phyloP scores from a whole-genome alignment of 2,329 filamentous ascomycete genomes.

The Thelonectria blattea region DNA sequence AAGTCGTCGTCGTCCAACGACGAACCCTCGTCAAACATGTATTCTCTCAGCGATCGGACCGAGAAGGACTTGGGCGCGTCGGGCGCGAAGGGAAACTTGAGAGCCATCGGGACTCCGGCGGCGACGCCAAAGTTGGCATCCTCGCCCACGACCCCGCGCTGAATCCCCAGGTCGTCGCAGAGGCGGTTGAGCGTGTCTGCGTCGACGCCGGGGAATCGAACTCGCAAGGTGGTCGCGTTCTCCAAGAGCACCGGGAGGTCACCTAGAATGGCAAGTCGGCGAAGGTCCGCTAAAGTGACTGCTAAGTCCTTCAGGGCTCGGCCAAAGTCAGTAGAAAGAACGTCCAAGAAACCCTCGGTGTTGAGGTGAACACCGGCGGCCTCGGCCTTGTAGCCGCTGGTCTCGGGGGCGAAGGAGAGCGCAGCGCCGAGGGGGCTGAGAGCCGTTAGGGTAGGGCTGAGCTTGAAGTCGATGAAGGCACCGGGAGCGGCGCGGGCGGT shows the following conservation, averaged over 20 bases:
- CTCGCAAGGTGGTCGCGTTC: conserved; percentile 69
- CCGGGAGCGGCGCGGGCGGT: conserved; percentile 67
- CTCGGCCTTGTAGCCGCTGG: conserved; percentile 52
- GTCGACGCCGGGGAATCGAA: conserved; percentile 92
- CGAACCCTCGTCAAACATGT: conserved; percentile 48
- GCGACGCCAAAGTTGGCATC: conserved; percentile 74
- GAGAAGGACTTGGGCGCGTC: conserved; percentile 50
- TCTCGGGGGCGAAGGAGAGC: conserved; percentile 53
- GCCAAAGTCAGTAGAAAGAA: conserved; percentile 86
- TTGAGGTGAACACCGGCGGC: conserved; percentile 69
- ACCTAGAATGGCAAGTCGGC: conserved; percentile 76
- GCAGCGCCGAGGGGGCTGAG: conserved; percentile 72
- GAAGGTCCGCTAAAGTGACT: conserved; percentile 79
- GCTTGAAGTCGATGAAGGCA: conserved; percentile 84
- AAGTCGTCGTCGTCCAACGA: conserved; percentile 45
- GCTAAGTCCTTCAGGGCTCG: conserved; percentile 84
- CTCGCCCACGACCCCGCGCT: conserved; percentile 78
- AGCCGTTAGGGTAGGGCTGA: conserved; percentile 89
- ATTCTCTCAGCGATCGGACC: conserved; percentile 50
- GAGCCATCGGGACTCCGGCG: conserved; percentile 72
- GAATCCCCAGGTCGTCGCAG: conserved; percentile 86
- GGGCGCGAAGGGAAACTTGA: conserved; percentile 87
- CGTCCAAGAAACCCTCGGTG: conserved; percentile 81
- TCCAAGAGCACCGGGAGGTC: conserved; percentile 83
- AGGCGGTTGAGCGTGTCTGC: conserved; percentile 79